These are phyloP conservation scores for Eucalyptus melliodora DNA, from an alignment of 345 rosid species.

Conservation along the genomic window DNA sequence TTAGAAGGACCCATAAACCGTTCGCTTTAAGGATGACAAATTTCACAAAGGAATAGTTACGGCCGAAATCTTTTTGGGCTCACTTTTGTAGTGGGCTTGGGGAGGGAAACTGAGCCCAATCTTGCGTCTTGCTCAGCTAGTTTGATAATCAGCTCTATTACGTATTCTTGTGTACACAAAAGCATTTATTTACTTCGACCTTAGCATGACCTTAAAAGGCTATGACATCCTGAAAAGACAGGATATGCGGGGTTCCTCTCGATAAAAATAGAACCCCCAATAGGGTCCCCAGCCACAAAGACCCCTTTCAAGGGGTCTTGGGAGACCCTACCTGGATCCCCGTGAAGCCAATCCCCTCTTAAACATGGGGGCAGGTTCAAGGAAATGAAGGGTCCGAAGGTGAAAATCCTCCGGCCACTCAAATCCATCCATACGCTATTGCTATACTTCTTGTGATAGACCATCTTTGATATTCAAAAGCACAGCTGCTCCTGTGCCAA, in stretches of 20 bases:
- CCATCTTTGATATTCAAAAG: background rate
- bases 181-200: background rate
- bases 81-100: background rate
- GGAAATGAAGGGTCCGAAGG: too few species aligned
- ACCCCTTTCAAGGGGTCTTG: too few species aligned
- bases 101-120: background rate
- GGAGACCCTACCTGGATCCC: too few species aligned
- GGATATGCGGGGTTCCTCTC: too few species aligned
- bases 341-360: too few species aligned
- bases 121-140: background rate
- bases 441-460: background rate
- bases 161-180: background rate
- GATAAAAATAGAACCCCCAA: too few species aligned
- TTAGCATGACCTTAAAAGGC: too few species aligned
- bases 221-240: too few species aligned
- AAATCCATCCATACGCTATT: background rate
- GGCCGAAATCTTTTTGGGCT: background rate
- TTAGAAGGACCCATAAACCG: background rate
- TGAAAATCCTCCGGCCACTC: too few species aligned
- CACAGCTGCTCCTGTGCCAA: background rate
- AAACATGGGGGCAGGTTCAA: too few species aligned
- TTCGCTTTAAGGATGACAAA: background rate
- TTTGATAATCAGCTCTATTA: background rate
- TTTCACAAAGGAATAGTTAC: background rate
- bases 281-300: too few species aligned